Conservation (phyloP, 495 filamentous ascomycete species). For the Tuber umbilicatum region DNA sequence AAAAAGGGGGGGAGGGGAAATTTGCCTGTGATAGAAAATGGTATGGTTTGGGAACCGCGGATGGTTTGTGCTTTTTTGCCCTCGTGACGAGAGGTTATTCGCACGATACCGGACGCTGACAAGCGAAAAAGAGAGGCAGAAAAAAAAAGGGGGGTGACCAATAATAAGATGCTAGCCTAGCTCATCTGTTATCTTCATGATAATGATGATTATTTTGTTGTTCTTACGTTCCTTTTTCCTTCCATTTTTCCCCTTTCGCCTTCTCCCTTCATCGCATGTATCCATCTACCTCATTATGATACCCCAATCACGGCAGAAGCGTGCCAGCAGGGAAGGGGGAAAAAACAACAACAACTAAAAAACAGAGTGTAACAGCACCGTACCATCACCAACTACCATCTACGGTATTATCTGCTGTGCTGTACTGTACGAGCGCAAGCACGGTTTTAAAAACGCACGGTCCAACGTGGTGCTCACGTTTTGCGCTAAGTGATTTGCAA, state of each 20-base stretch:
- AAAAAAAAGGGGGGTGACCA: neutral
- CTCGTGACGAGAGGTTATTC: neutral
- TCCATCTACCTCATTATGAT: neutral
- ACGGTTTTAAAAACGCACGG: constrained; percentile 5
- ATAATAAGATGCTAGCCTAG: neutral
- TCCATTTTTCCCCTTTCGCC: neutral
- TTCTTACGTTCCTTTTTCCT: neutral
- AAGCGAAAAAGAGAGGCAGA: neutral
- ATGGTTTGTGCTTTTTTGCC: neutral
- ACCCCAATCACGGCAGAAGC: neutral
- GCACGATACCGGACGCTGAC: neutral
- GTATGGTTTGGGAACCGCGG: neutral
- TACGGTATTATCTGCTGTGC: neutral
- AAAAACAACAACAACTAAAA: neutral
- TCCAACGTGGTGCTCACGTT: constrained; percentile 4
- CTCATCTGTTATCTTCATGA: neutral
- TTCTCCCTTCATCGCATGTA: neutral
- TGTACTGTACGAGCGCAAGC: neutral
- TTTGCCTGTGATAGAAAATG: neutral
- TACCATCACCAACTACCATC: neutral
- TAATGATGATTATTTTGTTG: neutral
- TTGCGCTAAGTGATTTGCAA: constrained; percentile 4
- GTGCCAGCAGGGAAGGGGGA: neutral
- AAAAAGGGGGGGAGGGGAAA: neutral
- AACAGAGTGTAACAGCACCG: neutral